Percentiles rank a stretch among this genome's conserved stretches.
Conservation (phyloP, 495 filamentous ascomycete genomes). For the Thermothielavioides terrestris region DNA sequence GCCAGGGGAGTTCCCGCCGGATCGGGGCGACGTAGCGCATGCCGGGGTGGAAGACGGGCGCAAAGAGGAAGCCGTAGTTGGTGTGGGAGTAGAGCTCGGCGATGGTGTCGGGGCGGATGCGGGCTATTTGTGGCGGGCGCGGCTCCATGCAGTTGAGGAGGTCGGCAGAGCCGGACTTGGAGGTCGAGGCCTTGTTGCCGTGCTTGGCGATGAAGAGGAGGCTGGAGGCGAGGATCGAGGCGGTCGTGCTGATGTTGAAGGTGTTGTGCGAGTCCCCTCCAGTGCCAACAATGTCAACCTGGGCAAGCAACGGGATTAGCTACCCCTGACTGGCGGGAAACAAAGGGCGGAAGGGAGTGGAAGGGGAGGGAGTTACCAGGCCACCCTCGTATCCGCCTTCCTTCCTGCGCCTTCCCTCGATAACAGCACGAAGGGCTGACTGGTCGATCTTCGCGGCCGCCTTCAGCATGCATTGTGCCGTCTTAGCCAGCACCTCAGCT, state of each 20-base stretch:
- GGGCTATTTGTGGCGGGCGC: constrained; percentile 58
- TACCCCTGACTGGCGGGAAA: neutral
- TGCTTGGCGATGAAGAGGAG: constrained; percentile 83
- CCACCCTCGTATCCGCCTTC: constrained; percentile 66
- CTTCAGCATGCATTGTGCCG: constrained; percentile 57
- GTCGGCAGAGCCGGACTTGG: constrained; percentile 90
- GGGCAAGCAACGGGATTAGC: constrained; percentile 3
- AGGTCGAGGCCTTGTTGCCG: constrained; percentile 92
- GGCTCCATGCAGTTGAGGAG: constrained; percentile 66
- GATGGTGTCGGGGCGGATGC: constrained; percentile 62
- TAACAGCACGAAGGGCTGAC: constrained; percentile 26
- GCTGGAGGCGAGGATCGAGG: constrained; percentile 83
- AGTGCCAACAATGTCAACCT: constrained; percentile 97
- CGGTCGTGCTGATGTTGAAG: constrained; percentile 93
- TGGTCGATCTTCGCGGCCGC: constrained; percentile 45
- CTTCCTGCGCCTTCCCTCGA: constrained; percentile 46
- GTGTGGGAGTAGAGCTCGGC: constrained; percentile 58
- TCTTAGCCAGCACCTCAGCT: constrained; percentile 68
- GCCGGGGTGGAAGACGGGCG: constrained; percentile 89
- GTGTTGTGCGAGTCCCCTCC: constrained; percentile 95
- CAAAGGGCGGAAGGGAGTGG: neutral
- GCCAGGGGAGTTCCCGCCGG: constrained; percentile 73
- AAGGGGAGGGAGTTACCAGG: constrained; percentile 39
- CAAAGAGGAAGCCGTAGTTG: constrained; percentile 95
- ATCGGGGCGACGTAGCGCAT: constrained; percentile 81